Percentiles rank a stretch among this genome's conserved stretches.
Conservation (phyloP, 1,139 yeast species). For the Yamadazyma dushanensis region DNA sequence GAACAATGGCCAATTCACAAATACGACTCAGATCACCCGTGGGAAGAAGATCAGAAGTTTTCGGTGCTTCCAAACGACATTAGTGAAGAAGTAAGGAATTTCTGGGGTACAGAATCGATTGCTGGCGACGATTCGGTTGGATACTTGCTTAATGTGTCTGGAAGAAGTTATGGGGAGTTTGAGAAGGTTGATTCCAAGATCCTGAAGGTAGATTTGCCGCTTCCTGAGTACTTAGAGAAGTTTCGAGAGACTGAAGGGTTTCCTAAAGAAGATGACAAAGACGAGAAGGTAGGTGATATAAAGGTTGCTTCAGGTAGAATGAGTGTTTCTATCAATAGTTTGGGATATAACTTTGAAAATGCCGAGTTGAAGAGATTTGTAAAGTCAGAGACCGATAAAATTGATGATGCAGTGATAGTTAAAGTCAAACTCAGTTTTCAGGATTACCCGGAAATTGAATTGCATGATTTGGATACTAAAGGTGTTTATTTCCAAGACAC, state of each 20-base stretch:
- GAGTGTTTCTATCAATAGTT: conserved; percentile 22
- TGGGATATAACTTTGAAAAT: conserved; percentile 26
- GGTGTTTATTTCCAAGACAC: conserved; percentile 73
- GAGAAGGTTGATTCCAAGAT: conserved; percentile 11
- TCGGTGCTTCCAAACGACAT: conserved; percentile 64
- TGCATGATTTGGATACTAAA: conserved; percentile 46
- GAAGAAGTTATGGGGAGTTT: conserved; percentile 49
- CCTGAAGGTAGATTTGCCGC: conserved; percentile 22
- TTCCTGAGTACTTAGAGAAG: conserved; percentile 46
- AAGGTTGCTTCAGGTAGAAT: conserved; percentile 25
- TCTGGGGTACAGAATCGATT: conserved; percentile 47
- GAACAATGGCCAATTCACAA: conserved; percentile 61
- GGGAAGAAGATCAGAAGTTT: conserved; percentile 53
- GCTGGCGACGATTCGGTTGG: conserved; percentile 22
- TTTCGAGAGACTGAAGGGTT: conserved; percentile 31
- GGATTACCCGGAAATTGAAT: conserved; percentile 43
- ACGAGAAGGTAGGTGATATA: conserved; percentile 5
- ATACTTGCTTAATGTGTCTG: conserved; percentile 53
- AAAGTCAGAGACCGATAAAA: conserved; percentile 15
- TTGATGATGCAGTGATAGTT: conserved; percentile 35
- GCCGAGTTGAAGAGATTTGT: conserved; percentile 20
- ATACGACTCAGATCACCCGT: conserved; percentile 40
- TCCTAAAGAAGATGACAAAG: conserved; percentile 9
- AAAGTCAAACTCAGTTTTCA: conserved; percentile 25
- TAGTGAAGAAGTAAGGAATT: conserved; percentile 40